phyloP scores from a whole-genome alignment of 768 basidiomycete species.

The Psilocybe sp. region DNA sequence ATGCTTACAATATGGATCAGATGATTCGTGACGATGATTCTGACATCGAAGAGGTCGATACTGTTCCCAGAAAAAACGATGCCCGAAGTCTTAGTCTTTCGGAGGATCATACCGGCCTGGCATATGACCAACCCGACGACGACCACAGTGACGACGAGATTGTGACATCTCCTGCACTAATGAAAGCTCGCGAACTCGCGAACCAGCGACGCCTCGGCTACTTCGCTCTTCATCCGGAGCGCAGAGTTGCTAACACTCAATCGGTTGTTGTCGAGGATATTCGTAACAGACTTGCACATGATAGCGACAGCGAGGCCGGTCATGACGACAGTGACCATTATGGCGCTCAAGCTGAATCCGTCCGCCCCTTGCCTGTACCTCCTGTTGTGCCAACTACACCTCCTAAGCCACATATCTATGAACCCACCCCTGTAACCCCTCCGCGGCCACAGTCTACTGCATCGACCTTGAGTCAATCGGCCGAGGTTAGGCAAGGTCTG shows the following conservation, averaged over 20 bases:
- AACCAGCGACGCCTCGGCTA: slow-evolving; percentile 57
- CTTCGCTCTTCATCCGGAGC: slow-evolving; percentile 78
- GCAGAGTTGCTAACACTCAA: slow-evolving; percentile 38
- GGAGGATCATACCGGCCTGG: slow-evolving; percentile 23
- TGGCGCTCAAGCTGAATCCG: slow-evolving; percentile 14
- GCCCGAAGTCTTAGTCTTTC: slow-evolving; percentile 23
- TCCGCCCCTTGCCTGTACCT: slow-evolving; percentile 25
- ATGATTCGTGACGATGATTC: slow-evolving; percentile 33
- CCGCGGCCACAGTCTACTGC: slow-evolving; percentile 8
- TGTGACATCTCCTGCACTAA: slow-evolving; percentile 14
- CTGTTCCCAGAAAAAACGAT: slow-evolving; percentile 36
- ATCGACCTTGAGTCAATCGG: slow-evolving; percentile 13
- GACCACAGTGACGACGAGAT: slow-evolving; percentile 21
- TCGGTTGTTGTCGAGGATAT: slow-evolving; percentile 31
- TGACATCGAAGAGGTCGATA: slow-evolving; percentile 50
- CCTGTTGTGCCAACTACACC: slow-evolving; percentile 19
- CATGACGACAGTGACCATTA: slow-evolving; percentile 14
- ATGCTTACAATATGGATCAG: slow-evolving; percentile 31
- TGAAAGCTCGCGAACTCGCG: slow-evolving; percentile 28
- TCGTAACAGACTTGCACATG: slow-evolving; percentile 32
- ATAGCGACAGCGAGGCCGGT: slow-evolving; percentile 31
- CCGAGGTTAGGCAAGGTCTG: slow-evolving; percentile 5
- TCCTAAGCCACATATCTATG: slow-evolving; percentile 13
- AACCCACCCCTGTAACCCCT: slow-evolving; percentile 13
- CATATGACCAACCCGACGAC: slow-evolving; percentile 23